Evolutionary conservation across 202 grass and related monocot species (phyloP).

Genomic region (Saccharum hybrid): DNA sequence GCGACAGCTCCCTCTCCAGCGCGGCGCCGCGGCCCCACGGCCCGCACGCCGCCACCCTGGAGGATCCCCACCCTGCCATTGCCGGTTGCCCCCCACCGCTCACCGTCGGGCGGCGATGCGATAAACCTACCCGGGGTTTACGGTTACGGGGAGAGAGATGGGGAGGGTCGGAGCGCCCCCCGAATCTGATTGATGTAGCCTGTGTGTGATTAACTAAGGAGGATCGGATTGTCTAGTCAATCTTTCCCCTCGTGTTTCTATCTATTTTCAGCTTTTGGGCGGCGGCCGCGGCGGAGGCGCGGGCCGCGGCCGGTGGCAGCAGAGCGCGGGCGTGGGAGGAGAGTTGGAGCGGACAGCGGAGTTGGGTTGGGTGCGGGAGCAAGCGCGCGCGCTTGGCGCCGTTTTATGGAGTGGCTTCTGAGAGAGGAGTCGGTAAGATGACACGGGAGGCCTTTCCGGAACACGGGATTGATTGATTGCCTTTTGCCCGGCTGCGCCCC

Average conservation of each 20-base stretch:
- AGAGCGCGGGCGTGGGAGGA: no score
- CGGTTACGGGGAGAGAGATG: background rate
- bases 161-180: background rate
- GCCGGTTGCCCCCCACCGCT: background rate
- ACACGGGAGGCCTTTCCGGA: background rate
- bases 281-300: no score
- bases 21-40: slow-evolving; percentile 45
- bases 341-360: background rate
- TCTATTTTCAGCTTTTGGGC: background rate
- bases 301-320: background rate
- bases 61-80: slow-evolving; percentile 42
- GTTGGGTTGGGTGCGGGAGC: background rate
- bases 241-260: background rate
- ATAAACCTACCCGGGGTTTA: slow-evolving; percentile 19
- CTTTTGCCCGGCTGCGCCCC: no score
- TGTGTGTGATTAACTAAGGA: background rate
- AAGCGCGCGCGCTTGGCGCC: slow-evolving; percentile 25
- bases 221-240: background rate
- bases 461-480: background rate
- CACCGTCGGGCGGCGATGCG: background rate
- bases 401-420: slow-evolving; percentile 29
- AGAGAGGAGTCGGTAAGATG: no score
- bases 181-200: slow-evolving; percentile 19
- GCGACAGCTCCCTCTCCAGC: slow-evolving; percentile 64
- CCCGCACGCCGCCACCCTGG: slow-evolving; percentile 48